Evolutionary conservation across 768 basidiomycete species (phyloP), one percentile per base, ranked within the genome.

Genomic region (Lentinula guzmanii): DNA sequence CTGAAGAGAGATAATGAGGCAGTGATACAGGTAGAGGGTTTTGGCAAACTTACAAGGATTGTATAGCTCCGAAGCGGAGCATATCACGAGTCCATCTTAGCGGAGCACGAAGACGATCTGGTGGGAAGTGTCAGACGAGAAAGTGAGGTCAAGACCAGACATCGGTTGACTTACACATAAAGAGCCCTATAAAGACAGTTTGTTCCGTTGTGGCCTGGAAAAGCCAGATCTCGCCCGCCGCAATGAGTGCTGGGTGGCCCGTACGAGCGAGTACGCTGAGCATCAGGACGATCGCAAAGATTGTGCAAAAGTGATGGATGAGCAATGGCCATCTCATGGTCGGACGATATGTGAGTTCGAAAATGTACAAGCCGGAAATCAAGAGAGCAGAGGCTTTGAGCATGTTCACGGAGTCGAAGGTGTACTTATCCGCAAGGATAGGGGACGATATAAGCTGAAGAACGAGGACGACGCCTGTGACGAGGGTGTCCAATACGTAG

Each of bases 151-250:
- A 6, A 41, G 13, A 28, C 15, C 7, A 37, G 18, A 43, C 21
- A 37, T 39, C 16, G 35, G 7, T 1, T n/a, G 21, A 21, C 54
- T 39, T 41, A 56, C 54, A 56, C 54, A 56, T 56, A 8, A 56
- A 41, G 4, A 56, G 35, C 1, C 54, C 54, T 13, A 43, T 31
- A 42, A 56, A 56, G n/a, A 56, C 54, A 21, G 34, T 39, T 35
- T 56, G 54, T 35, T 56, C 54, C 18, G 54, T 56, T 21, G 54
- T 56, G 35, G 54, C 54, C 21, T 56, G 54, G 37, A 56, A 56
- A 10, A 56, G 18, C 54, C 54, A 41, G 21, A 56, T 56, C 21
- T 56, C 41, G 11, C 54, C 54, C 15, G 54, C 54, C 15, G 31
- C 39, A n/a, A 56, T 56, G 15, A 56, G 41, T 31, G 54, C 54